Percentiles rank a stretch among this genome's conserved stretches.
phyloP scores from a whole-genome alignment of 768 basidiomycete genomes.

The Agrocybe praecox region DNA sequence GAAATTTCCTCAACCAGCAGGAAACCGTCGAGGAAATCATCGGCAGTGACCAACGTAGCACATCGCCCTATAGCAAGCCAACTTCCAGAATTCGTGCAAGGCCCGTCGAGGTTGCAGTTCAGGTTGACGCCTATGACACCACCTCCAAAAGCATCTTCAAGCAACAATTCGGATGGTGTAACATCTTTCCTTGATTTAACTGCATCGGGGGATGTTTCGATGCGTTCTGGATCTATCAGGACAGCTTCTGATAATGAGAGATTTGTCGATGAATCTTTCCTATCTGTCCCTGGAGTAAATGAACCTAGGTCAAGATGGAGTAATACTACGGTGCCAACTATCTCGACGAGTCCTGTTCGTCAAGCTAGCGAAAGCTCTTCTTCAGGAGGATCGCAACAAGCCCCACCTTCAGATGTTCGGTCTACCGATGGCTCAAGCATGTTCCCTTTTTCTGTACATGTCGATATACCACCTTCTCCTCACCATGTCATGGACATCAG shows the following conservation, averaged over 20 bases:
- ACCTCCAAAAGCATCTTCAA: slow-evolving; percentile 8
- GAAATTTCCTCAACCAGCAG: slow-evolving; percentile 8
- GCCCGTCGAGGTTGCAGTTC: slow-evolving; percentile 20
- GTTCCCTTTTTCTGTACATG: slow-evolving; percentile 45
- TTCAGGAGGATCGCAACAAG: slow-evolving; percentile 18
- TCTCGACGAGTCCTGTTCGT: slow-evolving; percentile 16
- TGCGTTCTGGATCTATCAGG: slow-evolving; percentile 19
- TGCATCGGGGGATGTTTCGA: slow-evolving; percentile 20
- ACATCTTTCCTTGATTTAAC: slow-evolving; percentile 28
- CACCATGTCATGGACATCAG: slow-evolving; percentile 28
- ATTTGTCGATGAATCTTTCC: not conserved
- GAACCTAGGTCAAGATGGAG: slow-evolving; percentile 15
- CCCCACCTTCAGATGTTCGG: slow-evolving; percentile 6
- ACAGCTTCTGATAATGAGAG: slow-evolving; percentile 8
- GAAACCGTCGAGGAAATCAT: slow-evolving; percentile 12
- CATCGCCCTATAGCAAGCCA: slow-evolving; percentile 3
- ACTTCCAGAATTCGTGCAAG: slow-evolving; percentile 21
- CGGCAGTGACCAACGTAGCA: slow-evolving; percentile 3
- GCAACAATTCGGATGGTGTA: slow-evolving; percentile 16
- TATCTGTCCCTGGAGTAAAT: slow-evolving; percentile 8
- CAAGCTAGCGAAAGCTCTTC: slow-evolving; percentile 16
- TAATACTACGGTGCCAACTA: slow-evolving; percentile 36
- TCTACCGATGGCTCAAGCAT: slow-evolving; percentile 21
- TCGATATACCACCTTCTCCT: slow-evolving; percentile 44
- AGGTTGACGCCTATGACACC: slow-evolving; percentile 20